These are phyloP conservation scores for Debaryomyces tyrocola DNA, from an alignment of 805 yeast genomes.

Conservation along the genomic window DNA sequence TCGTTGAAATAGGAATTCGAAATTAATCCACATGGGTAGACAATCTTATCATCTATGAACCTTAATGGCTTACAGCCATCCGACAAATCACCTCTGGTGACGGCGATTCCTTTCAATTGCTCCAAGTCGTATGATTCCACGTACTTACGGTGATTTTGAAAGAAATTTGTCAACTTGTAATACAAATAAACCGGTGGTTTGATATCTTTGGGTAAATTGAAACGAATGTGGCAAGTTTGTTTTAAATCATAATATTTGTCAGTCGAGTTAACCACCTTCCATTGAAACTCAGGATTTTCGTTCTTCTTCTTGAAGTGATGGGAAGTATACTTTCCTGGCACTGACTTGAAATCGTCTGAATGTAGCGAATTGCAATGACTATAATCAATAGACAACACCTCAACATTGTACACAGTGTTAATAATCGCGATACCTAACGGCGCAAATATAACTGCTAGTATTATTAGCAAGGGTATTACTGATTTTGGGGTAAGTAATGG, in stretches of 20 bases:
- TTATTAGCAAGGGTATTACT: slow-evolving; percentile 78
- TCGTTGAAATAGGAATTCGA: slow-evolving; percentile 94
- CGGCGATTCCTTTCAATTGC: slow-evolving; percentile 79
- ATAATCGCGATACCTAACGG: slow-evolving; percentile 89
- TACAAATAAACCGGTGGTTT: slow-evolving; percentile 72
- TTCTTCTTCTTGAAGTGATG: slow-evolving; percentile 59
- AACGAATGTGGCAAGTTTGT: slow-evolving; percentile 62
- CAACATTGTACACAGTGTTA: slow-evolving; percentile 75
- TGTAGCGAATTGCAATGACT: slow-evolving; percentile 64
- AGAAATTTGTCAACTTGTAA: slow-evolving; percentile 86
- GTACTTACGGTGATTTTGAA: slow-evolving; percentile 92
- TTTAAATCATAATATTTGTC: slow-evolving; percentile 38
- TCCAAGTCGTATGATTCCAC: slow-evolving; percentile 80
- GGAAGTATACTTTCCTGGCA: slow-evolving; percentile 60
- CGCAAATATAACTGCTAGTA: slow-evolving; percentile 76
- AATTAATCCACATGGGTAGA: slow-evolving; percentile 93
- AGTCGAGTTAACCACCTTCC: slow-evolving; percentile 51
- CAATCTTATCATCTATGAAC: slow-evolving; percentile 39
- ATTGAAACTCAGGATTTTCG: slow-evolving; percentile 51
- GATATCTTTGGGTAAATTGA: slow-evolving; percentile 70
- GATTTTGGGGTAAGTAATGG: slow-evolving; percentile 92
- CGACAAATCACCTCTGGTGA: slow-evolving; percentile 48
- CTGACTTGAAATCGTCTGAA: slow-evolving; percentile 37
- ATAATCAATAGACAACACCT: slow-evolving; percentile 73
- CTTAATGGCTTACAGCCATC: slow-evolving; percentile 37